Conservation (phyloP, 805 yeast species). For the Ogataea sp. region DNA sequence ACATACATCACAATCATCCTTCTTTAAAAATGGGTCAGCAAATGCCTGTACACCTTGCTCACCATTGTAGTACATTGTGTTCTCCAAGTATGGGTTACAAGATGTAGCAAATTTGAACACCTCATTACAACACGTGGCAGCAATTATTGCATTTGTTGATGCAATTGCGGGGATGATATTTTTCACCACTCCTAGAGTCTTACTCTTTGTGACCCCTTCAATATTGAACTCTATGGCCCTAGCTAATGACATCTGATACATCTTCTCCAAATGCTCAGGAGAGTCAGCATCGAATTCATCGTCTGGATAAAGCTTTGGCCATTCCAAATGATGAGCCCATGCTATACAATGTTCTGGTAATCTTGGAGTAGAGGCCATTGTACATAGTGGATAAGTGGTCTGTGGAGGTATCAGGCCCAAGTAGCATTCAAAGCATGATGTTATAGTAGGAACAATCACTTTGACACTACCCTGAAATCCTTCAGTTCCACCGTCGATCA, state of each 20-base stretch:
- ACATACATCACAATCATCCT: constrained; percentile 70
- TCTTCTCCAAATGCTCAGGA: constrained; percentile 56
- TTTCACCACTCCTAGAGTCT: constrained; percentile 83
- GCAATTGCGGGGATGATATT: constrained; percentile 92
- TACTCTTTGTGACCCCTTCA: constrained; percentile 61
- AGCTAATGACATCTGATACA: constrained; percentile 42
- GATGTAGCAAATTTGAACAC: constrained; percentile 72
- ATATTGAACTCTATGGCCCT: constrained; percentile 66
- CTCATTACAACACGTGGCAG: constrained; percentile 84
- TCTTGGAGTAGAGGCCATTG: constrained; percentile 91
- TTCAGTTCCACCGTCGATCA: constrained; percentile 94
- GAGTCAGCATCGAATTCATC: constrained; percentile 58
- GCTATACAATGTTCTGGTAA: constrained; percentile 92
- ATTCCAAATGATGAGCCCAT: constrained; percentile 72
- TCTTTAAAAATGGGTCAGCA: constrained; percentile 55
- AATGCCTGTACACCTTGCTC: constrained; percentile 70
- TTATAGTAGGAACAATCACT: constrained; percentile 74
- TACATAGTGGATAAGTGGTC: constrained; percentile 79
- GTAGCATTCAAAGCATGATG: constrained; percentile 92
- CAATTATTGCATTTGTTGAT: constrained; percentile 86
- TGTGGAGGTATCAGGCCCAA: constrained; percentile 57
- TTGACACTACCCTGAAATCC: constrained; percentile 90
- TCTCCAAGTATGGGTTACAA: constrained; percentile 56
- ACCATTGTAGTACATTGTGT: constrained; percentile 85
- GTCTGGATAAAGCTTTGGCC: constrained; percentile 49